Base-by-base conservation (phyloP, 164 flowering plant species). In the Kingdonia uniflora region DNA sequence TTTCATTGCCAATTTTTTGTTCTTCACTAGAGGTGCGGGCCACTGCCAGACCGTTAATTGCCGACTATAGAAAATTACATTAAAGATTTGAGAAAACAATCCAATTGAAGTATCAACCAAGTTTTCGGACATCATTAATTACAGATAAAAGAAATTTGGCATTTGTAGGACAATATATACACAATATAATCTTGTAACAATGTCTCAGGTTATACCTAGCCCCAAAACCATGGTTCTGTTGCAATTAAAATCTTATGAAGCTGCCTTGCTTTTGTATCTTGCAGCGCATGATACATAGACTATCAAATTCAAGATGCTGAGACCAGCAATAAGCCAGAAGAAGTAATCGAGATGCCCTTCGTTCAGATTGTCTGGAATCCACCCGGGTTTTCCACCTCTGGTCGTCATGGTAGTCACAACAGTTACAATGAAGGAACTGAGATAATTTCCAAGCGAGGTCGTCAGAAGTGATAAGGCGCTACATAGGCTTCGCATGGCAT, bases 401-500 rank as follows among this genome's bases (percentile, higher is more conserved):
- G 84, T 76, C 12, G 87, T 84, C 1, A 76, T 12, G 49, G 50
- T 56, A 19, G 85, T 77, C 2, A 84, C 85, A 1, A 80, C 16
- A 0, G 85, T 79, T 29, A 84, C 55, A 40, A 84, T 78, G 1
- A 84, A 67, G 3, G 92, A 69, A 70, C 85, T 81, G 59, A 84
- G 58, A 53, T 84, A 84, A 65, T 71, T 81, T 14, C 92, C 85
- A 42, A 84, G 40, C 2, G 85, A 58, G 21, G 69, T 74, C 0
- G 85, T 79, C 17, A 77, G 73, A 19, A 81, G 80, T 0, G 79
- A 63, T 42, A 84, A 50, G 0, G 92, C 92, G 41, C 77, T 76
- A 57, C 83, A 79, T 53, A 81, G 60, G 47, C 92, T 84, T 42
- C 92, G 66, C 92, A 81, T 81, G 44, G 92, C 81, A 59, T 81